Evolutionary conservation across 169 alveolate species (phyloP), one percentile per base, ranked within the genome.

Genomic region (Cystoisospora suis): DNA sequence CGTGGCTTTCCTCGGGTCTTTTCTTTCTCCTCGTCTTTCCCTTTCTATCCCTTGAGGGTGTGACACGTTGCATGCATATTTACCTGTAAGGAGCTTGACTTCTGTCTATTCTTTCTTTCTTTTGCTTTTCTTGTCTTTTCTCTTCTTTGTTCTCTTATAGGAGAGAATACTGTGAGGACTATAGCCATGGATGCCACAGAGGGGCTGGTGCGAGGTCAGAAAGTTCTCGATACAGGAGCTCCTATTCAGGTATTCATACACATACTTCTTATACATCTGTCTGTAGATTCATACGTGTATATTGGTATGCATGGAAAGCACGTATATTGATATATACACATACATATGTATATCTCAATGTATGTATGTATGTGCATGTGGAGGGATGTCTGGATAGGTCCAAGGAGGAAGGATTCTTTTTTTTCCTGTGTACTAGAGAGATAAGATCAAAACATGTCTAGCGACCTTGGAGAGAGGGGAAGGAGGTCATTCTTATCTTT

Each of bases 131-230:
- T 20, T 27, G 77, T 12, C n/a, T 65, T 36, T 49, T 20, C n/a
- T 49, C n/a, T 2, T 4, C 83, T 46, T 38, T 23, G 20, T 23
- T 34, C 6, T 32, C 36, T 3, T 45, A 46, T 58, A 61, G 90
- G 93, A 3, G 94, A 94, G 49, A 92, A 91, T 88, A 85, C 77
- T 86, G 99, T 98, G 92, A 94, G 99, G 69, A 97, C 99, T 77
- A 98, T 98, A 85, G 99, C 99, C 75, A 96, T 98, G 99, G 99
- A 98, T 94, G 98, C 99, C 53, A 98, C 99, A 17, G 99, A 98
- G 56, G 99, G 99, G 5, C 96, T 98, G 44, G 96, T 97, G 32
- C 94, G 99, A 88, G 99, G 99, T 42, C 98, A 98, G 93, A 95
- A 94, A 47, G 99, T 98, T 20, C 70, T 92, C 2, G 99, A 98